Conservation (phyloP, 305 asterid genomes). For the Plantago coronopus region DNA sequence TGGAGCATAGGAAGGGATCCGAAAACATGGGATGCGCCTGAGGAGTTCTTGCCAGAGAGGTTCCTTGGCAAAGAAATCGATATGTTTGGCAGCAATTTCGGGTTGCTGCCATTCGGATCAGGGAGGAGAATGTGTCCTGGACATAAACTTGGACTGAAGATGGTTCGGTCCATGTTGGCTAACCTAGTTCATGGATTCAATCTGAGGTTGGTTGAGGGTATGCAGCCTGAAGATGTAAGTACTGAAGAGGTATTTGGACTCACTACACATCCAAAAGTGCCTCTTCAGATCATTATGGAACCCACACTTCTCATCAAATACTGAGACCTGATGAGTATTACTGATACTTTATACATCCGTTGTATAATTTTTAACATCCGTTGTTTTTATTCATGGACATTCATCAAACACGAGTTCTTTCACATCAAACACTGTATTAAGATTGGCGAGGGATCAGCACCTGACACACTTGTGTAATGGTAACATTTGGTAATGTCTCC, state of each 20-base stretch:
- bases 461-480: too few relatives aligned
- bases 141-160: slow-evolving; percentile 35
- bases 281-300: slow-evolving; percentile 27
- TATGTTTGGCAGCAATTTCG: slow-evolving; percentile 28
- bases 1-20: too few relatives aligned
- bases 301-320: slow-evolving; percentile 24
- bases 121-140: slow-evolving; percentile 41
- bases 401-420: too few relatives aligned
- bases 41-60: too few relatives aligned
- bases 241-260: slow-evolving; percentile 36
- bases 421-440: too few relatives aligned
- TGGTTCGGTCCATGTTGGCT: slow-evolving; percentile 33
- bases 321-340: too few relatives aligned
- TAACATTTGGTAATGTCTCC: too few relatives aligned
- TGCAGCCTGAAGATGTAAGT: slow-evolving; percentile 28
- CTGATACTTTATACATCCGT: too few relatives aligned
- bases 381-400: too few relatives aligned
- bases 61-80: slow-evolving; percentile 30
- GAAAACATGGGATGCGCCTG: slow-evolving; percentile 28
- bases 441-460: too few relatives aligned
- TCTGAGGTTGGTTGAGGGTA: slow-evolving; percentile 24
- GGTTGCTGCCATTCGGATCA: slow-evolving; percentile 37
- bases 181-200: slow-evolving; percentile 41
- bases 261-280: slow-evolving; percentile 31
- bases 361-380: too few relatives aligned